Evolutionary conservation across 306 rosid genomes (phyloP), one percentile per base, ranked within the genome.

Genomic region (Astragalus glycyphyllos): DNA sequence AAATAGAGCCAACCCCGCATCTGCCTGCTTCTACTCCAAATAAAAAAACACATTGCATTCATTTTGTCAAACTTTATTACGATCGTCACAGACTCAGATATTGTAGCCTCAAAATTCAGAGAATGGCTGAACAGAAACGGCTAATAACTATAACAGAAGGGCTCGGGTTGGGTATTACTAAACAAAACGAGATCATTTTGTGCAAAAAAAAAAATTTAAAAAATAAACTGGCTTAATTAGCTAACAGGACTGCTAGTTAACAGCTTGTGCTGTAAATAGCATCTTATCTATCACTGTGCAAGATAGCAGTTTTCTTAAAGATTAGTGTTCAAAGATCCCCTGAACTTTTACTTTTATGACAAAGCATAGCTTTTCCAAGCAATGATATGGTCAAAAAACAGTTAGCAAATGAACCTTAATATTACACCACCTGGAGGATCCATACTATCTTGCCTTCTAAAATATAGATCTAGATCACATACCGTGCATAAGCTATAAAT

Each of bases 401-500:
- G 74, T 45, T 58, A 31, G 46, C 55, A 53, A 38, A 38, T 42
- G 31, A 50, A 58, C 67, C 50, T 76, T 46, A 69, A 57, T 60
- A 50, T 50, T n/a, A 81, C 57, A 72, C 16, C 59, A 68, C 46
- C 71, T 51, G 26, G 37, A 37, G 26, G 23, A 57, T 56, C 58
- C 61, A 65, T 54, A 53, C 7, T 42, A 71, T 45, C 55, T 47
- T 65, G 65, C 31, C 44, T 79, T 79, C 73, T 46, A 31, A 57
- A 68, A 56, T 47, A 63, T 56, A 71, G 61, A 49, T 67, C 34
- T 48, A 58, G 65, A 20, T 40, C 67, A 78, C 87, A 38, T 80
- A 94, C 98, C 94, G 84, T 71, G 96, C 86, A 84, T 89, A 94
- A 75, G 83, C 63, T 68, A 87, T 72, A 77, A 94, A 94, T 56